These are phyloP conservation scores for Prunus padus DNA, from an alignment of 306 rosid genomes.

Conservation along the genomic window DNA sequence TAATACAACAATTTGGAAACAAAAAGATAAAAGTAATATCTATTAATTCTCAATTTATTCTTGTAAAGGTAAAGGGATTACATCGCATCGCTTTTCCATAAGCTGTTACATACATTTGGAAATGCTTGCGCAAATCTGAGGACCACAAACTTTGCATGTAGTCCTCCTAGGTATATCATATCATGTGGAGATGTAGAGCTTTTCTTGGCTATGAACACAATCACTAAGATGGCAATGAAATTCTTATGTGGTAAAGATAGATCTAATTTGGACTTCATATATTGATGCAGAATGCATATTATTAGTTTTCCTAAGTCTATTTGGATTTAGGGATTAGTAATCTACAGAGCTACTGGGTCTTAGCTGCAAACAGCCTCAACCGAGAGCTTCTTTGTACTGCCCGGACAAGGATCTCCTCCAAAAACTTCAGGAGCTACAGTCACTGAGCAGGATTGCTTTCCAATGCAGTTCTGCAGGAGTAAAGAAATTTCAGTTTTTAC, in stretches of 20 bases:
- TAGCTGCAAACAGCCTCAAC: conserved; percentile 56
- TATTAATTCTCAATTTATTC: conserved; percentile 30
- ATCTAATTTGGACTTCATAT: conserved; percentile 29
- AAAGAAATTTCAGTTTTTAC: not conserved
- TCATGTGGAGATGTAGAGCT: conserved; percentile 34
- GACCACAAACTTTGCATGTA: conserved; percentile 13
- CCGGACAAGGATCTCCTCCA: conserved; percentile 71
- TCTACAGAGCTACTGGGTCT: conserved; percentile 26
- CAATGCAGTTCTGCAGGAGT: conserved; percentile 56
- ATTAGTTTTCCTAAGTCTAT: too few species aligned
- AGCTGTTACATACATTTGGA: conserved; percentile 8
- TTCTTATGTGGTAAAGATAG: conserved; percentile 21
- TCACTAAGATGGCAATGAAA: not conserved
- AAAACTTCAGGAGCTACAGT: conserved; percentile 49
- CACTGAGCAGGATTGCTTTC: conserved; percentile 51
- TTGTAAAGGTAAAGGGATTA: conserved; percentile 13
- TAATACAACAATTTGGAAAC: not conserved
- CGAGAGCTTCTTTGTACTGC: conserved; percentile 48
- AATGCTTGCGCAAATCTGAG: conserved; percentile 14
- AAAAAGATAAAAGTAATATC: not conserved
- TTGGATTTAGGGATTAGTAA: too few species aligned
- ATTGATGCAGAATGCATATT: too few species aligned
- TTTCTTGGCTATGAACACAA: conserved; percentile 40
- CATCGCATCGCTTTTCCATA: conserved; percentile 17
- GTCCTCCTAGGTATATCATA: conserved; percentile 35